Conservation (phyloP, 306 rosid species). For the Lathyrus oleraceus region DNA sequence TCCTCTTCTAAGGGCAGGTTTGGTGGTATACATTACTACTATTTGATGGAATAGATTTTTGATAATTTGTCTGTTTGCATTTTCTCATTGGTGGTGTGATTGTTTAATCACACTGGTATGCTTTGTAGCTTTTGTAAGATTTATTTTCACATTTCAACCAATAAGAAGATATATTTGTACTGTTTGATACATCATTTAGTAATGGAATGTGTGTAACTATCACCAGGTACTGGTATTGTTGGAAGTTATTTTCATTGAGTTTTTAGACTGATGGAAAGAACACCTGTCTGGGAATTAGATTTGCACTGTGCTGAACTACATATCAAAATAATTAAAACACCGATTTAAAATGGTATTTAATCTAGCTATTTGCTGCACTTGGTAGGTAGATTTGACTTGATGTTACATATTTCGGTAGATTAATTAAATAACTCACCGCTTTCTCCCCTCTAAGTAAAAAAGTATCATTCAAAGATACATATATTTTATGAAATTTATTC, state of each 20-base stretch:
- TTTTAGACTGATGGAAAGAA: conserved; percentile 10
- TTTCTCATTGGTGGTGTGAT: not conserved
- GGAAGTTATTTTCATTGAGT: not conserved
- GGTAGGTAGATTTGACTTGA: not conserved
- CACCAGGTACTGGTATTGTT: conserved; percentile 2
- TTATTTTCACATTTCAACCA: conserved; percentile 1
- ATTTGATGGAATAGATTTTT: not conserved
- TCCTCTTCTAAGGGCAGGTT: not conserved
- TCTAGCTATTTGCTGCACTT: not conserved
- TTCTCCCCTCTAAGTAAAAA: not conserved
- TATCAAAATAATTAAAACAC: not conserved
- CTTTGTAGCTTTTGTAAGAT: conserved; percentile 6
- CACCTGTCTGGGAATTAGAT: conserved; percentile 12
- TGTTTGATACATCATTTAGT: conserved; percentile 17
- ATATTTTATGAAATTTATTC: not conserved
- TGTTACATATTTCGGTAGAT: not conserved
- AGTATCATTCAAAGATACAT: not conserved
- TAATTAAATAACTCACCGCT: not conserved
- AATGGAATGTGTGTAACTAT: not conserved
- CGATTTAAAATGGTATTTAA: not conserved
- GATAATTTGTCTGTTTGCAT: conserved; percentile 9
- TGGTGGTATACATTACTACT: conserved; percentile 3
- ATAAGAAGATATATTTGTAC: not conserved
- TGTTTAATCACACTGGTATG: conserved; percentile 17
- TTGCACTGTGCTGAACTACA: conserved; percentile 21